Evolutionary conservation across 2,329 filamentous ascomycete species (phyloP).

Genomic region (Curvularia eragrostidis): DNA sequence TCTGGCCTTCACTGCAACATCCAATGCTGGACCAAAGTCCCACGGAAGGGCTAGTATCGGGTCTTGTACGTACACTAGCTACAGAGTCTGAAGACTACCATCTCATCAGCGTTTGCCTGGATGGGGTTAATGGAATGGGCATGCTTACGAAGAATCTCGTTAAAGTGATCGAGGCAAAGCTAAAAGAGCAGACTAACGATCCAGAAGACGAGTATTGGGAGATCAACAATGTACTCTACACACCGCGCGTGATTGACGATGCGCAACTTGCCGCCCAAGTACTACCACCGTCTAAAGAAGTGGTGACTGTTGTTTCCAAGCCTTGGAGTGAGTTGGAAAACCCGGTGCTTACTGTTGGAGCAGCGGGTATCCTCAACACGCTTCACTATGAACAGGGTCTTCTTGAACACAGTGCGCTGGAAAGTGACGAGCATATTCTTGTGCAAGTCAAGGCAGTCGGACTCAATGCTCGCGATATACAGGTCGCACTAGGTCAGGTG

Average conservation of each 20-base stretch:
- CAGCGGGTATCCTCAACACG: constrained; percentile 22
- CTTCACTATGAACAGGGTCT: constrained; percentile 22
- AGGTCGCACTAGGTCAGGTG: constrained; percentile 37
- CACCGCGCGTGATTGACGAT: constrained; percentile 19
- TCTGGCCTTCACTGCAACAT: constrained; percentile 14
- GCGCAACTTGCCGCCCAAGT: constrained; percentile 2
- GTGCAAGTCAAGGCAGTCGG: constrained; percentile 26
- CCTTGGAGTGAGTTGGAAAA: constrained; percentile 19
- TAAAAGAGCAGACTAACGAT: constrained; percentile 2
- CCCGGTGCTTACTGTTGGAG: constrained; percentile 18
- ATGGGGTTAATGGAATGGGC: neutral
- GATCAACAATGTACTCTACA: constrained; percentile 10
- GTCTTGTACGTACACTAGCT: constrained; percentile 19
- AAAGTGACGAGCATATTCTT: constrained; percentile 19
- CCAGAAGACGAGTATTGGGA: constrained; percentile 24
- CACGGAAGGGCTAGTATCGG: constrained; percentile 14
- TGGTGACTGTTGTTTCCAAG: constrained; percentile 20
- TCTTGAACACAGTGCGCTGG: constrained; percentile 1
- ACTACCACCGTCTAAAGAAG: constrained; percentile 1
- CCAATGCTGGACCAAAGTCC: constrained; percentile 6
- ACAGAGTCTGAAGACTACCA: constrained; percentile 19
- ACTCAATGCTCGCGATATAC: constrained; percentile 28
- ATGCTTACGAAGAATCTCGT: constrained; percentile 5
- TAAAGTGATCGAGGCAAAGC: constrained; percentile 3
- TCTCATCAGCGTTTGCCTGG: constrained; percentile 15